Evolutionary conservation across 73 alveolate species (phyloP).

Genomic region (Paramecium tetraurelia): DNA sequence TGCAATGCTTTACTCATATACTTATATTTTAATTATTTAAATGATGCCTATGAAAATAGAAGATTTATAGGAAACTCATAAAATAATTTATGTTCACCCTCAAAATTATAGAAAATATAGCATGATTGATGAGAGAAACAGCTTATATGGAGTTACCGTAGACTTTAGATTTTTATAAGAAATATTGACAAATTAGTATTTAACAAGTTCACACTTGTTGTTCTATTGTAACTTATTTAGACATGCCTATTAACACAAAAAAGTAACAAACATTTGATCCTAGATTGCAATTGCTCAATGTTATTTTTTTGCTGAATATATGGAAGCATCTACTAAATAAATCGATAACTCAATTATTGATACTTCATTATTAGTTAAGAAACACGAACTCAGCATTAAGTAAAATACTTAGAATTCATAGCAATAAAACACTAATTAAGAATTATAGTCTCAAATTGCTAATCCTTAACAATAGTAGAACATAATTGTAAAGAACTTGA

Average conservation of each 20-base stretch:
- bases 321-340: not conserved
- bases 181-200: not conserved
- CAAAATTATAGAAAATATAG: not conserved
- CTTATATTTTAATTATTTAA: not conserved
- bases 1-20: slow-evolving; percentile 8
- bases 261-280: not conserved
- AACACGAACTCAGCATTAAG: not conserved
- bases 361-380: not conserved
- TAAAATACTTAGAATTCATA: not conserved
- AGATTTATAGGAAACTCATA: not conserved
- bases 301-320: not conserved
- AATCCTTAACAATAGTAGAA: not conserved
- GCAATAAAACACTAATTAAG: not conserved
- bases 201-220: not conserved
- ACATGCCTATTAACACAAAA: not conserved
- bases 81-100: not conserved
- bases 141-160: not conserved
- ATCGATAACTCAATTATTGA: not conserved
- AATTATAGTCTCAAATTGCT: not conserved
- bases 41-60: not conserved
- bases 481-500: not conserved
- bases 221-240: not conserved
- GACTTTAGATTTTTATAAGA: not conserved
- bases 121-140: not conserved
- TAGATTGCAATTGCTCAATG: not conserved